These are phyloP conservation scores for Candida labiduridarum DNA, from an alignment of 1,139 yeast genomes.

Conservation along the genomic window DNA sequence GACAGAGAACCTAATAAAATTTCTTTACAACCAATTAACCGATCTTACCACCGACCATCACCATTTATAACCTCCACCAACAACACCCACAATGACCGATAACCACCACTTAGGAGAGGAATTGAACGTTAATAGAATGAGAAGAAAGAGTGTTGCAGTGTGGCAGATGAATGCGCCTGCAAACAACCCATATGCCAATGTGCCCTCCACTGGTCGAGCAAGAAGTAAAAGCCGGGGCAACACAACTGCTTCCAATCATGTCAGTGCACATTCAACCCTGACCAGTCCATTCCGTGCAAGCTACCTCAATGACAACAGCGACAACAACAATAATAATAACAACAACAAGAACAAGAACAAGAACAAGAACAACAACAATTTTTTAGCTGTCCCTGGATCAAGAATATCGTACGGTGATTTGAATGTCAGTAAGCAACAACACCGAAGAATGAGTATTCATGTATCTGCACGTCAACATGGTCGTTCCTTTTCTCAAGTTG, in stretches of 20 bases:
- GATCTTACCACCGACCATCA: neutral
- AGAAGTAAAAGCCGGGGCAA: slow-evolving; percentile 7
- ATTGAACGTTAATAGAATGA: neutral
- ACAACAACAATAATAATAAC: neutral
- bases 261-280: neutral
- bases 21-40: neutral
- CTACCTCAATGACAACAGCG: neutral
- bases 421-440: slow-evolving; percentile 24
- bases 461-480: slow-evolving; percentile 44
- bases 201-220: slow-evolving; percentile 15
- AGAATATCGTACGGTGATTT: slow-evolving; percentile 18
- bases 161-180: slow-evolving; percentile 33
- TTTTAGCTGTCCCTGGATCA: slow-evolving; percentile 13
- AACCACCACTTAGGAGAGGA: neutral
- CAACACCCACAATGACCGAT: neutral
- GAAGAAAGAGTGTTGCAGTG: slow-evolving; percentile 47
- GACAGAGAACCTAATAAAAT: neutral
- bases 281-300: no score
- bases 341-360: neutral
- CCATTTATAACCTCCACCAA: neutral
- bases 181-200: slow-evolving; percentile 40
- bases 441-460: slow-evolving; percentile 47
- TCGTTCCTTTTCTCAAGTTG: slow-evolving; percentile 26
- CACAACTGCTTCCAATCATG: neutral
- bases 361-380: neutral